Evolutionary conservation across 1,139 yeast genomes (phyloP).

Genomic region (Suhomyces bolitotheri): DNA sequence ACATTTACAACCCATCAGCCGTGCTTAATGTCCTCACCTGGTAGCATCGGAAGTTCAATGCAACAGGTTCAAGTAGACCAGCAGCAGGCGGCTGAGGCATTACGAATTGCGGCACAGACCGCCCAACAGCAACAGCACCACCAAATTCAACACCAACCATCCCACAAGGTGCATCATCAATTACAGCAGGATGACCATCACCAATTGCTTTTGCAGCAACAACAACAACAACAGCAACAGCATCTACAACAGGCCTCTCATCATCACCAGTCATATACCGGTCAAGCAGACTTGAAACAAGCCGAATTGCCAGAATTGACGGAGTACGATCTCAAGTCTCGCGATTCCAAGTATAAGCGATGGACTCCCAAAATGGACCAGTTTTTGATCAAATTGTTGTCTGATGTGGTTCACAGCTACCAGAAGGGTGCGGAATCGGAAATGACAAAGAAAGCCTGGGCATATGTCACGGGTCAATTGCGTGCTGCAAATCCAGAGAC

Average conservation of each 20-base stretch:
- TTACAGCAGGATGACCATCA: constrained; percentile 18
- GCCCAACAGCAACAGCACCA: constrained; percentile 12
- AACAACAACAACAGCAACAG: constrained; percentile 16
- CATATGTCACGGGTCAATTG: constrained; percentile 39
- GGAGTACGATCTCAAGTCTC: constrained; percentile 36
- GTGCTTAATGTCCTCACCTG: constrained; percentile 12
- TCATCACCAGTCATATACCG: constrained; percentile 10
- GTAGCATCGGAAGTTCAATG: constrained; percentile 9
- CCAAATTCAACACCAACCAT: constrained; percentile 10
- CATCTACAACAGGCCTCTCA: constrained; percentile 10
- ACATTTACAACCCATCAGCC: constrained; percentile 8
- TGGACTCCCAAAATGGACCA: constrained; percentile 48
- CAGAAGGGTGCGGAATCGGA: constrained; percentile 34
- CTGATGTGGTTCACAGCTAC: constrained; percentile 41
- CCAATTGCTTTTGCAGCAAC: constrained; percentile 18
- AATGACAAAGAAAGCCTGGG: constrained; percentile 43
- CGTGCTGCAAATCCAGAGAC: constrained; percentile 43
- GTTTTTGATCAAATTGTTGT: constrained; percentile 32
- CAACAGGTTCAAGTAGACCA: constrained; percentile 14
- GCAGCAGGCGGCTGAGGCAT: constrained; percentile 16
- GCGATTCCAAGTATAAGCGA: constrained; percentile 41
- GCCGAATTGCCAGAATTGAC: constrained; percentile 20
- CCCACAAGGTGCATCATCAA: constrained; percentile 10
- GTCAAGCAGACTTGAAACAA: constrained; percentile 3
- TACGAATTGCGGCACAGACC: constrained; percentile 15